These are phyloP conservation scores for Stereocaulon alpinum DNA, from an alignment of 495 filamentous ascomycete genomes.

Conservation along the genomic window DNA sequence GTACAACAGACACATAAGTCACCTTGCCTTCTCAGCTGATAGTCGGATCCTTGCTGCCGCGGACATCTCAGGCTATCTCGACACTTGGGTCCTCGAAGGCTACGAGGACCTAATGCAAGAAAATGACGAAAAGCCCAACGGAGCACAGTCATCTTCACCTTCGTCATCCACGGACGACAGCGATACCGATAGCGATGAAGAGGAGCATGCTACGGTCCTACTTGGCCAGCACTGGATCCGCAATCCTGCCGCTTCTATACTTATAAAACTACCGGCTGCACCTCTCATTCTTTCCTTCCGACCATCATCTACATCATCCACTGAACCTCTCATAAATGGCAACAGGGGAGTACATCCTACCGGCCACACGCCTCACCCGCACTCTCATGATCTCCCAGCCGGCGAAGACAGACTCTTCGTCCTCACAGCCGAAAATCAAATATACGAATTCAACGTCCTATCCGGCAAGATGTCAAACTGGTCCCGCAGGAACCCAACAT, in stretches of 20 bases:
- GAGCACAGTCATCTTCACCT: constrained; percentile 27
- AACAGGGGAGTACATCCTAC: constrained; percentile 34
- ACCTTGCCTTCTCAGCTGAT: constrained; percentile 68
- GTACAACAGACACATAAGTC: constrained; percentile 68
- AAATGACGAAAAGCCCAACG: constrained; percentile 16
- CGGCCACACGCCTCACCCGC: constrained; percentile 36
- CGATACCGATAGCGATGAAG: constrained; percentile 39
- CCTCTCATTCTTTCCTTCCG: constrained; percentile 69
- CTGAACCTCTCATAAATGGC: constrained; percentile 33
- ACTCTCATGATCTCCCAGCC: constrained; percentile 31
- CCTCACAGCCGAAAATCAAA: constrained; percentile 62
- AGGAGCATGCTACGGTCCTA: constrained; percentile 25
- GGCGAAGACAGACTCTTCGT: constrained; percentile 57
- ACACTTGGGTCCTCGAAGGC: constrained; percentile 66
- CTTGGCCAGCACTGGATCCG: constrained; percentile 53
- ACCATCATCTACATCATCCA: constrained; percentile 32
- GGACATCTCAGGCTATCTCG: constrained; percentile 77
- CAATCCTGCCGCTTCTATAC: constrained; percentile 54
- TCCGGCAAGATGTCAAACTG: constrained; percentile 68
- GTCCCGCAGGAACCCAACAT: constrained; percentile 72
- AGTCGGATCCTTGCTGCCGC: constrained; percentile 66
- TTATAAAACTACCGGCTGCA: constrained; percentile 66
- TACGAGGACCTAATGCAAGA: constrained; percentile 32
- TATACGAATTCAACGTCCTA: constrained; percentile 66
- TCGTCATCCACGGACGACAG: constrained; percentile 44